Evolutionary conservation across 352 stramenopile species (phyloP).

Genomic region (Pythium sp.): DNA sequence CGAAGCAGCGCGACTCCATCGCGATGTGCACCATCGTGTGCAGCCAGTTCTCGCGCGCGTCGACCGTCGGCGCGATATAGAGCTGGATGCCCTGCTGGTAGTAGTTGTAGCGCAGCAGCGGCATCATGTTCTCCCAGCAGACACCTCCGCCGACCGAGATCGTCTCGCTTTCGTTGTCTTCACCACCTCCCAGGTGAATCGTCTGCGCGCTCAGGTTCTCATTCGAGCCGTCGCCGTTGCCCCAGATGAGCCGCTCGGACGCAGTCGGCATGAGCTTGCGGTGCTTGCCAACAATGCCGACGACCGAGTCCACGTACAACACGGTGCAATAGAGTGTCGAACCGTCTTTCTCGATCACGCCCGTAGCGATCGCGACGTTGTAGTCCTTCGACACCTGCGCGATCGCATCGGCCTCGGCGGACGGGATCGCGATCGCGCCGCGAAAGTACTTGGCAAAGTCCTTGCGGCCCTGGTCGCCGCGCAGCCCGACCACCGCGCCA

Average conservation of each 20-base stretch:
- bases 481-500: constrained; percentile 18
- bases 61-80: constrained; percentile 24
- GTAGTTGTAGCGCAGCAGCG: constrained; percentile 26
- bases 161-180: not conserved
- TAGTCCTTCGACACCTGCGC: constrained; percentile 15
- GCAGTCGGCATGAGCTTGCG: constrained; percentile 30
- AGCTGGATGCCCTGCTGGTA: constrained; percentile 27
- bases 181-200: constrained; percentile 9
- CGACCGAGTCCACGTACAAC: constrained; percentile 23
- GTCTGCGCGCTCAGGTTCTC: constrained; percentile 23
- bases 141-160: constrained; percentile 21
- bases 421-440: constrained; percentile 22
- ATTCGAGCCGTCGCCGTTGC: constrained; percentile 21
- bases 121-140: constrained; percentile 33
- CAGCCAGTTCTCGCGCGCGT: constrained; percentile 25
- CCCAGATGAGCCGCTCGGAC: constrained; percentile 27
- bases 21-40: constrained; percentile 27
- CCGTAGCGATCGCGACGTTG: constrained; percentile 14
- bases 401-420: constrained; percentile 21
- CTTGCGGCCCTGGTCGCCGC: constrained; percentile 18
- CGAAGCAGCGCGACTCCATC: constrained; percentile 29
- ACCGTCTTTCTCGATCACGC: constrained; percentile 23
- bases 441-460: constrained; percentile 23
- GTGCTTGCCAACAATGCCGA: constrained; percentile 24
- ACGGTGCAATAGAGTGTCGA: constrained; percentile 25